Conservation (phyloP, 2,329 filamentous ascomycete genomes). For the Cercospora sp. region DNA sequence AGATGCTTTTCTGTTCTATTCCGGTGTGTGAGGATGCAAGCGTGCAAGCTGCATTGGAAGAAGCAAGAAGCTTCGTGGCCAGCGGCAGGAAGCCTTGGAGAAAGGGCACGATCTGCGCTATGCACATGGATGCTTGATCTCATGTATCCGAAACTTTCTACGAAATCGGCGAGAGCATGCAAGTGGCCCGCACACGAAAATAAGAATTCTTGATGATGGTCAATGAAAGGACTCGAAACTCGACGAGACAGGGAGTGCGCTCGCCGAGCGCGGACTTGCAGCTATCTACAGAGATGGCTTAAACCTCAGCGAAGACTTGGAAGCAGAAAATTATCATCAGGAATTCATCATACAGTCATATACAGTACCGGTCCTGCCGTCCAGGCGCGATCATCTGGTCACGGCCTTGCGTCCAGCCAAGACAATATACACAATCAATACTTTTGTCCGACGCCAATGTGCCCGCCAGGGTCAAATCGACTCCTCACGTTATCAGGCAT, state of each 20-base stretch:
- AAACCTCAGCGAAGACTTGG: background rate
- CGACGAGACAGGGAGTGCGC: background rate
- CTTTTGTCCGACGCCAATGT: conserved; percentile 9
- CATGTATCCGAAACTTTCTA: background rate
- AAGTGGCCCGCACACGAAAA: background rate
- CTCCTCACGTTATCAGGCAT: conserved; percentile 22
- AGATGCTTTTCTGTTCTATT: background rate
- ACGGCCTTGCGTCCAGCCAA: background rate
- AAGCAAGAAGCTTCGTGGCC: background rate
- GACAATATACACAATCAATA: conserved; percentile 15
- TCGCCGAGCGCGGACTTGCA: background rate
- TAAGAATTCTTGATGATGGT: background rate
- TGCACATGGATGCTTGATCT: background rate
- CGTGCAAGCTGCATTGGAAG: background rate
- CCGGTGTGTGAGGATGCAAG: background rate
- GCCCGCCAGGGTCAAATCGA: conserved; percentile 13
- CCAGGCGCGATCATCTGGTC: background rate
- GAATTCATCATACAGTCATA: background rate
- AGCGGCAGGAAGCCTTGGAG: background rate
- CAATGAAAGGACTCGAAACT: background rate
- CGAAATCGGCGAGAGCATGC: background rate
- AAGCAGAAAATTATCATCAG: background rate
- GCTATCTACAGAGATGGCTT: background rate
- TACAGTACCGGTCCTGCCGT: background rate
- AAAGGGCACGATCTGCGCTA: background rate